A percentile compares a stretch with the other conserved stretches of the same genome.
Conservation (phyloP, 352 stramenopile genomes). For the Phytophthora pini region DNA sequence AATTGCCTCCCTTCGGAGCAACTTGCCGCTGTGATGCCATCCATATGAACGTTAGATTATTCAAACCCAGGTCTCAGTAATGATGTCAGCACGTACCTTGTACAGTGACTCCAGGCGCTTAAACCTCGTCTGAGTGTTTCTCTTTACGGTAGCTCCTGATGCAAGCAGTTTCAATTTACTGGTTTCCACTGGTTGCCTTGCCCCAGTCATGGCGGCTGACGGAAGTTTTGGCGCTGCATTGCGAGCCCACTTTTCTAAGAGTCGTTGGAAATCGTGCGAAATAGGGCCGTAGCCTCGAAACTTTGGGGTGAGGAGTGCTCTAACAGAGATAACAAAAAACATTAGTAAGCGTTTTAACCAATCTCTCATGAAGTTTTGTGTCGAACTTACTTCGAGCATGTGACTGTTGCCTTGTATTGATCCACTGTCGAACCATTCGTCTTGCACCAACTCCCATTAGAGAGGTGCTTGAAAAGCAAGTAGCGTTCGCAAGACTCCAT, state of each 20-base stretch:
- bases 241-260: constrained; percentile 76
- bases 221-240: constrained; percentile 37
- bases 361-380: background rate
- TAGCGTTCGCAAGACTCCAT: constrained; percentile 72
- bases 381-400: constrained; percentile 76
- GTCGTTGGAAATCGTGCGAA: constrained; percentile 59
- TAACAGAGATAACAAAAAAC: constrained; percentile 23
- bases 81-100: constrained; percentile 45
- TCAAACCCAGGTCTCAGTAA: background rate
- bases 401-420: constrained; percentile 84
- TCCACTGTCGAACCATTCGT: constrained; percentile 55
- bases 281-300: constrained; percentile 70
- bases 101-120: constrained; percentile 79
- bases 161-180: constrained; percentile 54
- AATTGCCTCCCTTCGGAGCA: constrained; percentile 38
- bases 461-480: constrained; percentile 69
- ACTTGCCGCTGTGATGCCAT: constrained; percentile 35
- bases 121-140: constrained; percentile 45
- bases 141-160: constrained; percentile 55
- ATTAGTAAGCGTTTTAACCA: constrained; percentile 12
- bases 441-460: constrained; percentile 81
- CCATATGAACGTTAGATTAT: constrained; percentile 4
- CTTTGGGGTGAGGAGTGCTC: constrained; percentile 56
- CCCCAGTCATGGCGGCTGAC: constrained; percentile 15
- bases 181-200: constrained; percentile 19